Evolutionary conservation across 768 basidiomycete species (phyloP), one percentile per base, ranked within the genome.

Genomic region (Lactifluus piperatus): DNA sequence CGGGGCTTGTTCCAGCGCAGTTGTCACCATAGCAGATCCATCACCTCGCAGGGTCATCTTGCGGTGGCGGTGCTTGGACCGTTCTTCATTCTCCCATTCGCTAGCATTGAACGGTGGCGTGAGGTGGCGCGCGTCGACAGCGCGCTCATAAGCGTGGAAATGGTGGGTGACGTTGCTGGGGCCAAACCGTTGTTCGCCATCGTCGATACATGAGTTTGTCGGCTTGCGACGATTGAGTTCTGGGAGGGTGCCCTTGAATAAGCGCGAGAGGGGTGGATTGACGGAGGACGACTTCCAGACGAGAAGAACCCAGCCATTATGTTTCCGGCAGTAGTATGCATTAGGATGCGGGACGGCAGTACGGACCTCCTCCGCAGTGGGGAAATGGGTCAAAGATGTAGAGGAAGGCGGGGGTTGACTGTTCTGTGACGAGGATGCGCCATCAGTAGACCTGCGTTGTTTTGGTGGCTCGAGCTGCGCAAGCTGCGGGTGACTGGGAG

Each of bases 231-330:
- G 5, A 66, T 59, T 64, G 10, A 77, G 77, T 56, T 84, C 77
- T 0, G 88, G 88, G 26, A 88, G 77, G 5, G 71, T 72, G 29
- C 68, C 68, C 24, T 74, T 68, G 63, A 82, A 87, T 5, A 81
- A 81, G 44, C 71, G 72, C 18, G 83, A 78, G 22, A 89, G 75
- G 6, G 84, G 82, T 3, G 86, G 87, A 9, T 79, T 67, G 37
- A 83, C 75, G 20, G 77, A 74, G 13, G 86, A 84, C 14, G 79
- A 79, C 62, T 81, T 82, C 84, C 86, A 88, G 39, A 74, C 76
- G 16, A 91, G 74, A 39, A 92, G 78, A 34, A 90, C 80, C 90
- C 90, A 93, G 6, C 85, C 85, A 64, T 91, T 88, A 57, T 91
- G 86, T 68, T 82, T 84, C 24, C 82, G 80, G 67, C 89, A 92